Percentiles rank a stretch among this genome's conserved stretches.
Evolutionary conservation across 306 rosid species (phyloP).

Genomic region (Cicer pinnatifidum): DNA sequence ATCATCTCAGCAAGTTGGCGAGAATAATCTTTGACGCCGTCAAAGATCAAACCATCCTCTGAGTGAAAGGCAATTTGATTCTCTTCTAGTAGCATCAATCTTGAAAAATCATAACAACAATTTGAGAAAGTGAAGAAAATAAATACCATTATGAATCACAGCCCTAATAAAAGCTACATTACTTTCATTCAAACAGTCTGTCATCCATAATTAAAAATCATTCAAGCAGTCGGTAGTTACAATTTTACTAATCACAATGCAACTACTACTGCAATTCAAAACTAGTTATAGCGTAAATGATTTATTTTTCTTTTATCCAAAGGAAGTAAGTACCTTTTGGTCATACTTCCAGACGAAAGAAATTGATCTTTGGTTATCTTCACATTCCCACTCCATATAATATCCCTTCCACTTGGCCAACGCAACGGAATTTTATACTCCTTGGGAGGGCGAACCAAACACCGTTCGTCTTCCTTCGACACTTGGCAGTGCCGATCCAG

Average conservation of each 20-base stretch:
- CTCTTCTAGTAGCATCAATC: conserved; percentile 97
- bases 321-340: conserved; percentile 76
- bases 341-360: conserved; percentile 98
- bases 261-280: neutral
- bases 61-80: conserved; percentile 97
- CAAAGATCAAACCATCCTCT: conserved; percentile 83
- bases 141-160: conserved; percentile 5
- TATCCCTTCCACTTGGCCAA: conserved; percentile 93
- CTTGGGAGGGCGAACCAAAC: conserved; percentile 95
- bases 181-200: conserved; percentile 14
- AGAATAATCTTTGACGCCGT: conserved; percentile 90
- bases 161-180: conserved; percentile 15
- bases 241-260: neutral
- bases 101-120: conserved; percentile 37
- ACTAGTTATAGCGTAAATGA: neutral
- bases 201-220: neutral
- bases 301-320: neutral
- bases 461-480: conserved; percentile 55
- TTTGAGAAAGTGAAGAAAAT: conserved; percentile 2
- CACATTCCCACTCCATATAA: conserved; percentile 97
- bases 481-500: conserved; percentile 87
- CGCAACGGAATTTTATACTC: conserved; percentile 92
- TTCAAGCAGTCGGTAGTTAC: conserved; percentile 4
- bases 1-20: conserved; percentile 96
- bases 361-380: conserved; percentile 95